phyloP scores from a whole-genome alignment of 257 asterid species.

The Solanum lycopersicoides region DNA sequence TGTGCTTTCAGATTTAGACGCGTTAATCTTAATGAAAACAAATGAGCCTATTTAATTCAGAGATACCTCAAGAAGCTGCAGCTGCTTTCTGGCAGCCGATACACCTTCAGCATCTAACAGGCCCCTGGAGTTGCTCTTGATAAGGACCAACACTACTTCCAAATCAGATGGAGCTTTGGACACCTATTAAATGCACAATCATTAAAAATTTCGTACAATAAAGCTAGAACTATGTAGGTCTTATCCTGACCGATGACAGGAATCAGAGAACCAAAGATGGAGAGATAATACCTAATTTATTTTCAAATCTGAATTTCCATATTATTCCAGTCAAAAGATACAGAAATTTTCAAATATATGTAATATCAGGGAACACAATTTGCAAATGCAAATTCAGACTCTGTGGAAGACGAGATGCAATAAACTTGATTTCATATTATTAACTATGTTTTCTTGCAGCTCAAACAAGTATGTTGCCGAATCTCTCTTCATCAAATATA shows the following conservation, averaged over 20 bases:
- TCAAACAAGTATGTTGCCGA: not conserved
- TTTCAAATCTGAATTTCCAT: not conserved
- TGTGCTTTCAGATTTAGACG: not conserved
- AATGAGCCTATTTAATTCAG: not conserved
- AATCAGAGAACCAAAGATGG: not conserved
- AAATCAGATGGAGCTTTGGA: slow-evolving; percentile 90
- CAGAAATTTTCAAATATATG: not conserved
- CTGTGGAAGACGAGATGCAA: not conserved
- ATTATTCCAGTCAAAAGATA: not conserved
- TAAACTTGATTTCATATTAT: not conserved
- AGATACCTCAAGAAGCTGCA: slow-evolving; percentile 84
- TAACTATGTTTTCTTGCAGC: not conserved
- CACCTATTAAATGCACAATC: slow-evolving; percentile 29
- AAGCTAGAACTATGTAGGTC: not conserved
- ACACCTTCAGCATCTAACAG: slow-evolving; percentile 55
- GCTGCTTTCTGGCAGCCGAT: slow-evolving; percentile 65
- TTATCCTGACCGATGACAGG: not conserved
- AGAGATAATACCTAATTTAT: not conserved
- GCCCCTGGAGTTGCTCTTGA: slow-evolving; percentile 69
- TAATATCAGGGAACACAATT: not conserved
- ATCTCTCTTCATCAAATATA: not conserved
- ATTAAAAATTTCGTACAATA: not conserved
- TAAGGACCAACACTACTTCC: slow-evolving; percentile 77
- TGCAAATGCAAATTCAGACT: not conserved
- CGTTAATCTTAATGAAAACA: not conserved